Evolutionary conservation across 2,329 filamentous ascomycete species (phyloP).

Genomic region (Talaromyces amestolkiae): DNA sequence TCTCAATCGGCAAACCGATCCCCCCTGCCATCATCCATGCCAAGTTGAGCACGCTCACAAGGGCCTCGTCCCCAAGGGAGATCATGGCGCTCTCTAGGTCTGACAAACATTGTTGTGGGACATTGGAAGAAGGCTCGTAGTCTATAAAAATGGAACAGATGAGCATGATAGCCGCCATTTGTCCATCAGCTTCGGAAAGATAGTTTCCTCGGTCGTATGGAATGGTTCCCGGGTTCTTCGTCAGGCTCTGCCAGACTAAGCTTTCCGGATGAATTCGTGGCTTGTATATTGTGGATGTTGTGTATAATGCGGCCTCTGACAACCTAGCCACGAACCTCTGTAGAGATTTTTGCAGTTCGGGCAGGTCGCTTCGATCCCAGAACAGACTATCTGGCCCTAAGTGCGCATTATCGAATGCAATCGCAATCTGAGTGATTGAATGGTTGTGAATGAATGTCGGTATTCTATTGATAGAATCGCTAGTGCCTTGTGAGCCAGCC

Average conservation of each 20-base stretch:
- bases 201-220: neutral
- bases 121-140: slow-evolving; percentile 4
- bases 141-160: slow-evolving; percentile 11
- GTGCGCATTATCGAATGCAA: slow-evolving; percentile 10
- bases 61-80: slow-evolving; percentile 6
- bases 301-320: neutral
- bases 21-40: slow-evolving; percentile 14
- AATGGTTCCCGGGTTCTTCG: neutral
- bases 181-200: slow-evolving; percentile 9
- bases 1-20: slow-evolving; percentile 6
- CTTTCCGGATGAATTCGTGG: slow-evolving; percentile 4
- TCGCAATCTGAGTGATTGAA: neutral
- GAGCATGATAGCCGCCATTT: slow-evolving; percentile 7
- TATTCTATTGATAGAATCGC: neutral
- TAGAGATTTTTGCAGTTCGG: neutral
- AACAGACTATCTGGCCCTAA: slow-evolving; percentile 7
- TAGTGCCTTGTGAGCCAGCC: neutral
- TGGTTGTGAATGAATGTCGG: slow-evolving; percentile 14
- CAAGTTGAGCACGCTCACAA: slow-evolving; percentile 4
- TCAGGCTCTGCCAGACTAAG: slow-evolving; percentile 7
- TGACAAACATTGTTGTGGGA: slow-evolving; percentile 12
- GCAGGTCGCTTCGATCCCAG: slow-evolving; percentile 10
- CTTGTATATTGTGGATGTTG: neutral
- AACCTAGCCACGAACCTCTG: slow-evolving; percentile 6
- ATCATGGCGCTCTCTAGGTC: slow-evolving; percentile 8